Evolutionary conservation across 352 stramenopile species (phyloP), one percentile per base, ranked within the genome.

Genomic region (Globisporangium paddicum): DNA sequence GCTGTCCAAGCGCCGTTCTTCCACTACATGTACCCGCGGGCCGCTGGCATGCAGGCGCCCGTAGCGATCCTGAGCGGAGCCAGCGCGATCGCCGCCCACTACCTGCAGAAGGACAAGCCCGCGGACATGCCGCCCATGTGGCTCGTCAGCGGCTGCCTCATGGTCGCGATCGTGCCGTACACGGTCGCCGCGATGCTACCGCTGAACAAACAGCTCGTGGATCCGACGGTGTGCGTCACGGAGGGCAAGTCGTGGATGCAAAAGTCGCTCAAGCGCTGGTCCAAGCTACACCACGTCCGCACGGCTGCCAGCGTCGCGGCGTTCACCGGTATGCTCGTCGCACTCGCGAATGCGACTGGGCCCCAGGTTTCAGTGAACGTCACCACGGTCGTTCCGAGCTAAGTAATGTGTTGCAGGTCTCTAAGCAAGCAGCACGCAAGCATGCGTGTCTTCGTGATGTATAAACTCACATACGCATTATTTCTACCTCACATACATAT

Each of bases 181-280:
- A 92, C 82, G 10, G 60, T 85, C 41, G 59, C 72, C 26, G 78
- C 73, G 56, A 90, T 92, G 79, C 67, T 92, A 18, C 65, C 67
- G 44, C 62, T 90, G 28, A 92, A 92, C 60, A 54, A 69, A 34
- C 70, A 81, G 56, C 69, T 90, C 46, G 66, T 84, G 26, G 75
- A 89, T 65, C 73, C 79, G 5, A 68, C 67, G 45, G 34, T 42
- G 28, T 80, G 74, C 55, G 55, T 71, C 28, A 63, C 69, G 19
- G 60, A 72, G 4, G 71, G 79, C 14, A 63, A 69, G 18, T 63
- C 34, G 32, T 88, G 73, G 74, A 77, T 89, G 58, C 67, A 77
- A 50, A 56, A 68, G 32, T 84, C 78, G 72, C 68, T 92, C 8
- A 48, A 52, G 28, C 58, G 72, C 1, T 92, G 82, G 82, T 76